phyloP scores from a whole-genome alignment of 2,329 filamentous ascomycete genomes.

The Trichoderma lentiforme region DNA sequence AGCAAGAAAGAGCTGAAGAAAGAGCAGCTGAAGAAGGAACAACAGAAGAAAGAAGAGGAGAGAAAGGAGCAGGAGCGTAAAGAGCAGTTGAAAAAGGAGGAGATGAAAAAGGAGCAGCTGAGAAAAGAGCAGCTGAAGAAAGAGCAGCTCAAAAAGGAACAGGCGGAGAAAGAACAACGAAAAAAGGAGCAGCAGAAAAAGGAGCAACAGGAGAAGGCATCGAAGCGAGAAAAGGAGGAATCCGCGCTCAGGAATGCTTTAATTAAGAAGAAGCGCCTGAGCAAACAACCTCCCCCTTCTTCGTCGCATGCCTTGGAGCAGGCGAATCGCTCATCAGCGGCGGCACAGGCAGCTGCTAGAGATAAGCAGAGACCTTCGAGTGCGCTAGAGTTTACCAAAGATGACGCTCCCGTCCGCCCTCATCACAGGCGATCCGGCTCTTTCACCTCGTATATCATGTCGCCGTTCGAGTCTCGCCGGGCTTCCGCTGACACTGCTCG shows the following conservation, averaged over 20 bases:
- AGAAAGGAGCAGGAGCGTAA: constrained; percentile 18
- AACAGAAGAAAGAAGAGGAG: constrained; percentile 16
- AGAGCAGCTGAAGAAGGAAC: constrained; percentile 28
- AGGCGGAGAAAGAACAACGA: constrained; percentile 22
- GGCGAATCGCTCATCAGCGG: constrained; percentile 21
- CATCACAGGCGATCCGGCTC: constrained; percentile 36
- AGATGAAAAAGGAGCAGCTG: constrained; percentile 26
- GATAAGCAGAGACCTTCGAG: constrained; percentile 26
- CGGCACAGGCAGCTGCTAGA: constrained; percentile 13
- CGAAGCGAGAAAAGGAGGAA: constrained; percentile 15
- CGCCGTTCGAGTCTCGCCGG: constrained; percentile 35
- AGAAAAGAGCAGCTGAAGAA: constrained; percentile 16
- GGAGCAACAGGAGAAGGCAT: constrained; percentile 26
- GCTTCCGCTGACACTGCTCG: constrained; percentile 31
- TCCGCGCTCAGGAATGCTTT: constrained; percentile 24
- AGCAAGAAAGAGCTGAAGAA: constrained; percentile 42
- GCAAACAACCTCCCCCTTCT: constrained; percentile 32
- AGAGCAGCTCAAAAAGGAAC: constrained; percentile 26
- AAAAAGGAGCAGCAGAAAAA: constrained; percentile 12
- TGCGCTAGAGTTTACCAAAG: constrained; percentile 26
- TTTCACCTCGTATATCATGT: constrained; percentile 34
- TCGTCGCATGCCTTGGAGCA: constrained; percentile 21
- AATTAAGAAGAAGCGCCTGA: constrained; percentile 30
- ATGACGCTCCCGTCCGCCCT: constrained; percentile 24
- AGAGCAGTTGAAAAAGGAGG: constrained; percentile 22